These are phyloP conservation scores for Moringa oleifera DNA, from an alignment of 345 rosid genomes.

Conservation along the genomic window DNA sequence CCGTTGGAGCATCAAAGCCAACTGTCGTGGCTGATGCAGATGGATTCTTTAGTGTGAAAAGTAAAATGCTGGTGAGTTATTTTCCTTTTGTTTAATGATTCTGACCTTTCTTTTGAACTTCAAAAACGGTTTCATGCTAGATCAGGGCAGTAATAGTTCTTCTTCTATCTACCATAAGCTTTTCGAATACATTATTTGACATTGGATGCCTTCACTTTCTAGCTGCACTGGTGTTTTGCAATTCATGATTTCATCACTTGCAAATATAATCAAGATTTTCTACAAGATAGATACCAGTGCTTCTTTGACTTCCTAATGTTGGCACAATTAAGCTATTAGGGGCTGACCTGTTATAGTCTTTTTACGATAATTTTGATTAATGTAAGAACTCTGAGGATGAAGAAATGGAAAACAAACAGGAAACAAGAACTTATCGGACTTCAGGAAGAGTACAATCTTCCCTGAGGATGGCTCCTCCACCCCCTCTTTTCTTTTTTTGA, in stretches of 20 bases:
- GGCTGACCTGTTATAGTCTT: no score
- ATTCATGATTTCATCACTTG: neutral
- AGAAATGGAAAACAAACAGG: no score
- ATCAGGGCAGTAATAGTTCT: neutral
- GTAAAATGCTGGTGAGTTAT: conserved; percentile 75
- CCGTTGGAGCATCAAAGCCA: conserved; percentile 97
- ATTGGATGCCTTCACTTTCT: neutral
- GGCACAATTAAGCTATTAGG: no score
- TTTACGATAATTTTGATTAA: no score
- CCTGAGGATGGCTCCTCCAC: neutral
- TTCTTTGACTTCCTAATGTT: neutral
- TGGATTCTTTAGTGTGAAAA: conserved; percentile 88
- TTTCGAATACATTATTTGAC: neutral
- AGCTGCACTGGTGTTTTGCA: neutral
- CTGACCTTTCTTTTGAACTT: neutral
- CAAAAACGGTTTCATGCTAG: neutral
- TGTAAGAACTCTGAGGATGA: no score
- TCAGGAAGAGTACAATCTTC: no score
- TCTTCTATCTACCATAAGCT: no score
- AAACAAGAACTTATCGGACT: no score
- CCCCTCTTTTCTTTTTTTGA: no score
- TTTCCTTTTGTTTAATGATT: neutral
- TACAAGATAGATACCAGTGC: neutral
- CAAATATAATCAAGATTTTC: no score
- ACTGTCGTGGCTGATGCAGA: conserved; percentile 80